Percentiles rank a stretch among this genome's conserved stretches.
These are phyloP conservation scores for Petunia axillaris DNA, from an alignment of 257 asterid genomes.

Conservation along the genomic window DNA sequence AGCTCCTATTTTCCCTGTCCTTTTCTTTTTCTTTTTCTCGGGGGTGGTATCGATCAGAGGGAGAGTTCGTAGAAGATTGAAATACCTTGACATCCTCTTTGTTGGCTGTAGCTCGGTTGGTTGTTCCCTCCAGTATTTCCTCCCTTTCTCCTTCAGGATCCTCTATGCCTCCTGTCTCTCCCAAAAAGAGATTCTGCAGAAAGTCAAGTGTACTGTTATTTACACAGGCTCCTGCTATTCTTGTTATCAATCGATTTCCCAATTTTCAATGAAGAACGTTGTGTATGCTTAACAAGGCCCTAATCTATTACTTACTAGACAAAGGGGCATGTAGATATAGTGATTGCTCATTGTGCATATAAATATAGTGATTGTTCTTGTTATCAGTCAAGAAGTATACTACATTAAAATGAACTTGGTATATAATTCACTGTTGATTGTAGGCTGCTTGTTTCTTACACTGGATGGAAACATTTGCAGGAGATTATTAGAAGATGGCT, in stretches of 20 bases:
- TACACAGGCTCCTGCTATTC: too few species aligned
- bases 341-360: not conserved
- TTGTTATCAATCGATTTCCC: too few species aligned
- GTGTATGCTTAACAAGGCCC: not conserved
- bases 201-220: not conserved
- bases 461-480: constrained; percentile 46
- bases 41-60: too few species aligned
- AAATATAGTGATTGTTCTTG: too few species aligned
- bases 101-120: constrained; percentile 21
- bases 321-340: not conserved
- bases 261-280: not conserved
- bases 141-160: constrained; percentile 5
- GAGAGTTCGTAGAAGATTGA: not conserved
- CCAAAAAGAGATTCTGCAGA: constrained; percentile 2
- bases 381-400: too few species aligned
- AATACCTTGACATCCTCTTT: constrained; percentile 42
- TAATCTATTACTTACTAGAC: not conserved
- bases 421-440: not conserved
- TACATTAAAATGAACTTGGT: too few species aligned
- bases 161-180: constrained; percentile 24
- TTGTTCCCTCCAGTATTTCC: not conserved
- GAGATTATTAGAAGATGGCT: constrained; percentile 53
- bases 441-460: constrained; percentile 38
- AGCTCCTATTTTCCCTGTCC: too few species aligned
- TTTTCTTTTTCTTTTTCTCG: too few species aligned